Base-by-base conservation (phyloP, 2,329 filamentous ascomycete genomes). In the Fusarium brevicatenulatum region DNA sequence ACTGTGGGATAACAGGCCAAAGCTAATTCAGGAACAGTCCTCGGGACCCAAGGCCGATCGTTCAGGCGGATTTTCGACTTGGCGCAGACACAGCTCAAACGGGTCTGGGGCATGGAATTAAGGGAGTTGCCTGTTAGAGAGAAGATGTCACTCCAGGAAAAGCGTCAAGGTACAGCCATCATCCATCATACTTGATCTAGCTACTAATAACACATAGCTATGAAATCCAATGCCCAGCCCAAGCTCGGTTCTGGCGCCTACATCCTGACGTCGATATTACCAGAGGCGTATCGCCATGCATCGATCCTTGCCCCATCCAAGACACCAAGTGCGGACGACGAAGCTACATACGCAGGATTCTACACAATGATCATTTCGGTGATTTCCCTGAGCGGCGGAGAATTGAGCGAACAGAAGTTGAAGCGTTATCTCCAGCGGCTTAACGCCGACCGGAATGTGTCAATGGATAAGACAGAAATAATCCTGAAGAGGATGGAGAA, bases 71-170 rank as follows among this genome's bases (percentile, higher is more conserved):
- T 98, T 7, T 98, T 97, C 78, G 88, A 89, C 1, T 85, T 88
- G 44, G 94, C 95, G 46, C 95, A 99, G 80, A 82, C 85, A 39
- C 89, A 93, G 73, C 84, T 99, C 42, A 85, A 87, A 53, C 83
- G 84, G 4, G 87, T 91, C 2, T 98, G 97, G 82, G 96, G 96
- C n/a, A 97, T 98, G 95, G 89, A 95, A 80, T 89, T 99, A 86
- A 87, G 90, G 8, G 95, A 98, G 82, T 86, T 98, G 55, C 95
- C 96, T 0, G 86, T 88, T 3, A 89, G 89, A 77, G 95, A 98
- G 78, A 97, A 95, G 81, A 88, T 93, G 54, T 94, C 94, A 1
- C 83, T 97, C 39, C 91, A 90, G 66, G 93, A 97, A 72, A 89
- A 89, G 79, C 90, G 94, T 76, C 91, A 93, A 86, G 93, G 92